Percentiles rank a stretch among this genome's conserved stretches.
These are phyloP conservation scores for Dioszegia hungarica DNA, from an alignment of 768 basidiomycete species.

Conservation along the genomic window DNA sequence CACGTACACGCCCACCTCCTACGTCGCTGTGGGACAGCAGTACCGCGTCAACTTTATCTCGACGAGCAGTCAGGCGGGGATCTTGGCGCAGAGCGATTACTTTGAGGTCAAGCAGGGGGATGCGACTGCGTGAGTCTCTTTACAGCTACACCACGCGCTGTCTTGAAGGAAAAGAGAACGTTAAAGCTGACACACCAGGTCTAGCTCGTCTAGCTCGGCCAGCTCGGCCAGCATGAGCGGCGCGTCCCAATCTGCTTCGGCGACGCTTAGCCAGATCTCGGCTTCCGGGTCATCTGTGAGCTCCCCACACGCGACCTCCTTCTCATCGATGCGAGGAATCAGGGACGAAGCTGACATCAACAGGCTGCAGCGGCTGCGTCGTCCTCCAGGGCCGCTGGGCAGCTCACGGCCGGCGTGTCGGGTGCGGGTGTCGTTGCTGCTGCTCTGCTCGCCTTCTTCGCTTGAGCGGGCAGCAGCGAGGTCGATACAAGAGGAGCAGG, in stretches of 20 bases:
- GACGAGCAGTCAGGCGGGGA: conserved; percentile 9
- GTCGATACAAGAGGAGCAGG: too few relatives aligned
- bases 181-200: neutral
- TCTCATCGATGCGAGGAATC: neutral
- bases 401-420: neutral
- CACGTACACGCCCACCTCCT: conserved; percentile 24
- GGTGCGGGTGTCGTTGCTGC: neutral
- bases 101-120: conserved; percentile 28
- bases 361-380: neutral
- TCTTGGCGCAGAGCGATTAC: conserved; percentile 36
- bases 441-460: neutral
- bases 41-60: conserved; percentile 25
- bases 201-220: conserved; percentile 3
- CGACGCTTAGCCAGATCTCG: neutral
- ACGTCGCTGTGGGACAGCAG: conserved; percentile 10
- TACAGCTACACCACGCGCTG: too few relatives aligned
- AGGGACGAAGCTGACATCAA: neutral
- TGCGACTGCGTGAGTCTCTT: conserved; percentile 24
- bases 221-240: neutral
- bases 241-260: too few relatives aligned
- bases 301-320: too few relatives aligned
- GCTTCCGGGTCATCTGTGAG: conserved; percentile 1
- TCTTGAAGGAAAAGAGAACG: neutral
- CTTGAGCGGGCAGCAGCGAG: neutral
- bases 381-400: neutral